A percentile compares a stretch with the other conserved stretches of the same genome.
Conservation (phyloP, 2,329 filamentous ascomycete species). For the Fusarium acutatum region DNA sequence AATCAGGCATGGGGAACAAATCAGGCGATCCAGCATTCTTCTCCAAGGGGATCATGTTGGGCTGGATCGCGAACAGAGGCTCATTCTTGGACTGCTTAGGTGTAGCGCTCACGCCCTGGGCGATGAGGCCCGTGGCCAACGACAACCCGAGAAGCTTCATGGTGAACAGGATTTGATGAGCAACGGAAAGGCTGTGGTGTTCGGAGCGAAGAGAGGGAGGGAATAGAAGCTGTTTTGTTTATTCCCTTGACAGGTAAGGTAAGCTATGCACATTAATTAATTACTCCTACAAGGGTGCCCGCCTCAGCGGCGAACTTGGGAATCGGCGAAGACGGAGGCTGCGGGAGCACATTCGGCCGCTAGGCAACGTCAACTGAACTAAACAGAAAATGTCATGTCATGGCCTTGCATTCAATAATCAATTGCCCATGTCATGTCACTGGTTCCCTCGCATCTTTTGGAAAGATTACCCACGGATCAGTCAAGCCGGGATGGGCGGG, state of each 20-base stretch:
- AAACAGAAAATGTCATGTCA: neutral
- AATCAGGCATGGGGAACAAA: constrained; percentile 70
- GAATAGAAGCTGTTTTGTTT: constrained; percentile 12
- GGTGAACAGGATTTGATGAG: neutral
- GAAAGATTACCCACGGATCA: neutral
- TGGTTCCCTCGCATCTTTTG: neutral
- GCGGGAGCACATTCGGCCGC: neutral
- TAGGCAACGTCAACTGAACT: neutral
- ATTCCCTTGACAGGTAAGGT: neutral
- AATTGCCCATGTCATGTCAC: neutral
- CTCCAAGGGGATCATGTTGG: constrained; percentile 47
- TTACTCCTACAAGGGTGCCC: neutral
- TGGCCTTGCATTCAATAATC: neutral
- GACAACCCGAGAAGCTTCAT: constrained; percentile 37
- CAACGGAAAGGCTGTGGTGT: neutral
- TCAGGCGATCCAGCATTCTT: constrained; percentile 48
- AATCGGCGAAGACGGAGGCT: neutral
- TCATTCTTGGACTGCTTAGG: constrained; percentile 4
- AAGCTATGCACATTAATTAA: neutral
- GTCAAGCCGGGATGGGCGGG: neutral
- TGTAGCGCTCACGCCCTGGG: constrained; percentile 19
- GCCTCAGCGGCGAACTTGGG: neutral
- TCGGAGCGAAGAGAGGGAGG: neutral
- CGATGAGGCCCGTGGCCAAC: constrained; percentile 36
- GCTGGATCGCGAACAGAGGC: constrained; percentile 34